These are phyloP conservation scores for Peronosclerospora sorghi DNA, from an alignment of 352 stramenopile species.

Conservation along the genomic window DNA sequence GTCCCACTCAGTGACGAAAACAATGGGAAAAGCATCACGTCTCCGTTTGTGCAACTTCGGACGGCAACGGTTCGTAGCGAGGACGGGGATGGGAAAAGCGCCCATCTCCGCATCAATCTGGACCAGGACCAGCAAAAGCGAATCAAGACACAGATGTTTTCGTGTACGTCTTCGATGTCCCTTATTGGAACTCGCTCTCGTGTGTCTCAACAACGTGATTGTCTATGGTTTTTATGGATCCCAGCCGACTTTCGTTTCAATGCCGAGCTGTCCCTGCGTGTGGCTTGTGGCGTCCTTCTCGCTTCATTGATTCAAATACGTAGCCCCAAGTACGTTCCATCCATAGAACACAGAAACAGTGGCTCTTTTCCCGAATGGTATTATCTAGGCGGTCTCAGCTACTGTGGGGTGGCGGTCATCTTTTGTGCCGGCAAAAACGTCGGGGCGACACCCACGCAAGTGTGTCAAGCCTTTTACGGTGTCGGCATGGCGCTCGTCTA, in stretches of 20 bases:
- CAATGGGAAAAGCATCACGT: slow-evolving; percentile 21
- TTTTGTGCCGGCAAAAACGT: slow-evolving; percentile 70
- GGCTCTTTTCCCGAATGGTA: slow-evolving; percentile 53
- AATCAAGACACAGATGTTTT: slow-evolving; percentile 39
- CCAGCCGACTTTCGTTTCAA: slow-evolving; percentile 63
- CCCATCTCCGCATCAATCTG: slow-evolving; percentile 59
- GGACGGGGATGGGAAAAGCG: slow-evolving; percentile 46
- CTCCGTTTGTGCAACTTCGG: slow-evolving; percentile 25
- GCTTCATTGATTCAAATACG: slow-evolving; percentile 60
- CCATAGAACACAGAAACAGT: slow-evolving; percentile 44
- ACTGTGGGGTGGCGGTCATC: slow-evolving; percentile 64
- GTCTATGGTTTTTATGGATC: too few relatives aligned
- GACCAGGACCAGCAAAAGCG: slow-evolving; percentile 45
- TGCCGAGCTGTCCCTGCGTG: slow-evolving; percentile 52
- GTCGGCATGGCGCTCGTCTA: slow-evolving; percentile 72
- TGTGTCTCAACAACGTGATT: slow-evolving; percentile 1
- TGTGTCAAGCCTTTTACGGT: slow-evolving; percentile 68
- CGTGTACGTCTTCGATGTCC: slow-evolving; percentile 23
- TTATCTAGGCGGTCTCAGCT: slow-evolving; percentile 52
- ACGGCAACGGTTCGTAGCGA: slow-evolving; percentile 43
- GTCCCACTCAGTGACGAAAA: slow-evolving; percentile 18
- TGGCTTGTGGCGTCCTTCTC: slow-evolving; percentile 53
- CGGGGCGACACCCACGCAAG: slow-evolving; percentile 47
- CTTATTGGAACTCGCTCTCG: not conserved
- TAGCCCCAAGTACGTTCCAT: slow-evolving; percentile 32